Evolutionary conservation across 176 grass and related monocot species (phyloP).

Genomic region (Themeda triandra): DNA sequence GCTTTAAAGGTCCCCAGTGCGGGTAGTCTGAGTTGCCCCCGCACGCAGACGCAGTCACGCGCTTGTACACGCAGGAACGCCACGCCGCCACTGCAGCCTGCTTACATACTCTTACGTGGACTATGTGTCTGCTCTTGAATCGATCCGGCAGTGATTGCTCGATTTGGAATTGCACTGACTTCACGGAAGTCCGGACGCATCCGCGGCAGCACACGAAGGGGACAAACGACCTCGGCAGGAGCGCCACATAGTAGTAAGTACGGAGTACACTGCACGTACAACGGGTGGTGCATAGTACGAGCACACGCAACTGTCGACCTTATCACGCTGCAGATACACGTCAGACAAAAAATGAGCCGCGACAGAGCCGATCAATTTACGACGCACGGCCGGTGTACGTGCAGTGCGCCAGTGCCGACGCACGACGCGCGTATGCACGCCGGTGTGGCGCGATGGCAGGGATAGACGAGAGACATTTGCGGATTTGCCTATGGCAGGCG

Average conservation of each 20-base stretch:
- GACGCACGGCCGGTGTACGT: background rate
- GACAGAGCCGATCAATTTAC: background rate
- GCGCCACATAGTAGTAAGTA: background rate
- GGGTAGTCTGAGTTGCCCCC: too few relatives aligned
- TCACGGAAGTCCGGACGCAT: too few relatives aligned
- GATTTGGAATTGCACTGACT: too few relatives aligned
- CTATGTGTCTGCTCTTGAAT: background rate
- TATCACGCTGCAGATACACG: too few relatives aligned
- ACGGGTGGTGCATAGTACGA: background rate
- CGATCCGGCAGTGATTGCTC: background rate
- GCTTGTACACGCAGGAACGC: background rate
- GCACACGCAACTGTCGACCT: too few relatives aligned
- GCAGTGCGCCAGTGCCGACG: background rate
- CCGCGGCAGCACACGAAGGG: background rate
- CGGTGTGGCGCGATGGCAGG: background rate
- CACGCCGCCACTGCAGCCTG: too few relatives aligned
- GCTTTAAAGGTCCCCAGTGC: too few relatives aligned
- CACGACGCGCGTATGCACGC: background rate
- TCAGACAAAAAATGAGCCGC: too few relatives aligned
- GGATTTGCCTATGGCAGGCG: too few relatives aligned
- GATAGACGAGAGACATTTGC: too few relatives aligned
- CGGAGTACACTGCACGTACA: background rate
- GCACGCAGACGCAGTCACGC: background rate
- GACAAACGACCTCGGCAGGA: background rate
- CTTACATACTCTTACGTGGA: too few relatives aligned